phyloP scores from a whole-genome alignment of 768 basidiomycete genomes.

The Nidula microcarpa region DNA sequence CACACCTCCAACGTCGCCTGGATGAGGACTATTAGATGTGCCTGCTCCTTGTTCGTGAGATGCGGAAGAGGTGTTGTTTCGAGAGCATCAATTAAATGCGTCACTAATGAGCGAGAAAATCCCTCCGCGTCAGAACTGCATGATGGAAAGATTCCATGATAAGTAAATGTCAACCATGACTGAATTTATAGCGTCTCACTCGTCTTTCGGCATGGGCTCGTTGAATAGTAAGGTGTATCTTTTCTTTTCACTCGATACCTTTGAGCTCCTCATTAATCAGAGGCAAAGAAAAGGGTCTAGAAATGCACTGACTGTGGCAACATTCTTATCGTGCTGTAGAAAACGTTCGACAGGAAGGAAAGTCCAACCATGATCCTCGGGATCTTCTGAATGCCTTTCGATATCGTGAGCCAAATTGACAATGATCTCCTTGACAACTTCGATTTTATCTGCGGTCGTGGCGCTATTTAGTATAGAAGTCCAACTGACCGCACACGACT shows the following conservation, averaged over 20 bases:
- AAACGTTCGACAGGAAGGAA: conserved; percentile 58
- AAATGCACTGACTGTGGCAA: background rate
- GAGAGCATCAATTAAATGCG: conserved; percentile 58
- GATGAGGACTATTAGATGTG: conserved; percentile 78
- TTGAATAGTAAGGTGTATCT: conserved; percentile 55
- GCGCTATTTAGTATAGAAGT: too few relatives aligned
- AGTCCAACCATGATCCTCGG: conserved; percentile 31
- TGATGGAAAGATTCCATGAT: background rate
- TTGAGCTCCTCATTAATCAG: too few relatives aligned
- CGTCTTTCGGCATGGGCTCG: conserved; percentile 32
- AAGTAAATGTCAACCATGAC: too few relatives aligned
- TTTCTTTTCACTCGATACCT: conserved; percentile 22
- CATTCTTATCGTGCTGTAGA: conserved; percentile 29
- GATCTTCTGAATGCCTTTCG: conserved; percentile 17
- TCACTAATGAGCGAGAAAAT: conserved; percentile 62
- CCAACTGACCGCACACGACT: too few relatives aligned
- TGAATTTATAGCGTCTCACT: conserved; percentile 36
- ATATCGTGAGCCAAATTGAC: conserved; percentile 53
- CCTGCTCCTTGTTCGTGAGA: conserved; percentile 76
- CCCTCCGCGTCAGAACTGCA: conserved; percentile 46
- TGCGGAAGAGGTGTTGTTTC: conserved; percentile 65
- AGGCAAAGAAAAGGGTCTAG: background rate
- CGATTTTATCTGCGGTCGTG: conserved; percentile 63
- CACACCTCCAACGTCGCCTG: conserved; percentile 83
- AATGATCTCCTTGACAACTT: conserved; percentile 81